These are phyloP conservation scores for Drechslera avenae DNA, from an alignment of 2,329 filamentous ascomycete genomes.

Conservation along the genomic window DNA sequence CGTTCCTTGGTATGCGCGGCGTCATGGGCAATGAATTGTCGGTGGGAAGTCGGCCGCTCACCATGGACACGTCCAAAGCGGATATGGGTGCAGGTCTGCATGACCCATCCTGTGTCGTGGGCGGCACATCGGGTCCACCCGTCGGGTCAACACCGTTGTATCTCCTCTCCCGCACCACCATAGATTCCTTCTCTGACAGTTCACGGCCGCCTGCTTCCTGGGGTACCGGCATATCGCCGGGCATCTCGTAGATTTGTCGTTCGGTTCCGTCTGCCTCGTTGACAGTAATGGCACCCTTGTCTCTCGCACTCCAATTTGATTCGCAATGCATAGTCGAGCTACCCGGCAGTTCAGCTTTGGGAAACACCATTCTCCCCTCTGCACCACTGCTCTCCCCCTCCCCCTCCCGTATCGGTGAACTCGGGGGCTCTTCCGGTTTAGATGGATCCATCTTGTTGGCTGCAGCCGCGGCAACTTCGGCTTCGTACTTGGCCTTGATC, in stretches of 20 bases:
- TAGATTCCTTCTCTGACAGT: constrained; percentile 56
- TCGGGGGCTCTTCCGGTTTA: constrained; percentile 30
- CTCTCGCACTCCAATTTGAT: constrained; percentile 21
- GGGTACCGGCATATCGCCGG: constrained; percentile 61
- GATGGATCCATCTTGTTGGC: constrained; percentile 26
- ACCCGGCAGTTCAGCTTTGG: constrained; percentile 53
- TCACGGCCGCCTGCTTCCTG: constrained; percentile 56
- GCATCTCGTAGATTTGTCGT: constrained; percentile 55
- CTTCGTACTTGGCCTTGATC: constrained; percentile 33
- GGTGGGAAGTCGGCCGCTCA: constrained; percentile 30
- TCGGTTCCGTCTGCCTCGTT: constrained; percentile 47
- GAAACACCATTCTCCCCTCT: constrained; percentile 44
- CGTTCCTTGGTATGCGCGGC: constrained; percentile 40
- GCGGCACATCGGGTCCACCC: constrained; percentile 23
- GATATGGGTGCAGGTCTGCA: constrained; percentile 32
- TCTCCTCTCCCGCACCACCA: constrained; percentile 51
- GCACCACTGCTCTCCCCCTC: constrained; percentile 30
- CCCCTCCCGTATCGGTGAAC: constrained; percentile 27
- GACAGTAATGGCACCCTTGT: constrained; percentile 22
- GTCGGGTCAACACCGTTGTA: constrained; percentile 53
- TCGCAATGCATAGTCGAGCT: constrained; percentile 32
- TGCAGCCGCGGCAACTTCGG: constrained; percentile 26
- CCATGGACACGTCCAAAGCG: constrained; percentile 35
- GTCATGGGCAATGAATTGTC: constrained; percentile 37
- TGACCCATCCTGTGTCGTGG: constrained; percentile 25